Evolutionary conservation across 2,329 filamentous ascomycete genomes (phyloP).

Genomic region (Allantophomopsis lycopodina): DNA sequence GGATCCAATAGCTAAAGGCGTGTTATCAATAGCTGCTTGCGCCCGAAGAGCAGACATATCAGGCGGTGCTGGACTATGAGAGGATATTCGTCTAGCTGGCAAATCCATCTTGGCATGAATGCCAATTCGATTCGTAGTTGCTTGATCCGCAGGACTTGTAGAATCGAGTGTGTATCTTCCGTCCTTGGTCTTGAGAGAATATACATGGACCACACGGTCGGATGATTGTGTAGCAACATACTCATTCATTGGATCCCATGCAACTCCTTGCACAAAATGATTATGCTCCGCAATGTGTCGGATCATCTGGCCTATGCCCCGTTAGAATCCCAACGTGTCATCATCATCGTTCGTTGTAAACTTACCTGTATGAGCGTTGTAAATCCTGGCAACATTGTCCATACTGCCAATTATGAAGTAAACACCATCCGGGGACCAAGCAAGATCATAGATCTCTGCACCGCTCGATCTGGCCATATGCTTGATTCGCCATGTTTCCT

Average conservation of each 20-base stretch:
- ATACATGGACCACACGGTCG: slow-evolving; percentile 94
- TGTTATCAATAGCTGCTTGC: slow-evolving; percentile 42
- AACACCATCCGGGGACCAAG: slow-evolving; percentile 93
- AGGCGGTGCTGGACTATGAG: slow-evolving; percentile 81
- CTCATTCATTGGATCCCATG: slow-evolving; percentile 97
- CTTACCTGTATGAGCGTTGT: slow-evolving; percentile 81
- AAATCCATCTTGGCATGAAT: slow-evolving; percentile 74
- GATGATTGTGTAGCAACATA: slow-evolving; percentile 97
- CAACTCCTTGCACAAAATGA: slow-evolving; percentile 95
- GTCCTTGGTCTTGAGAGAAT: slow-evolving; percentile 90
- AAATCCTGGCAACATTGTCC: slow-evolving; percentile 96
- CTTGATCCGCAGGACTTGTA: slow-evolving; percentile 30
- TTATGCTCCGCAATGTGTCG: slow-evolving; percentile 95
- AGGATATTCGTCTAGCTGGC: slow-evolving; percentile 80
- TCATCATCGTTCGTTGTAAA: slow-evolving; percentile 1
- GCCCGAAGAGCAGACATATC: slow-evolving; percentile 54
- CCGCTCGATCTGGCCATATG: slow-evolving; percentile 95
- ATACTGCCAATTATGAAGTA: slow-evolving; percentile 99
- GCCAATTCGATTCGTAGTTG: slow-evolving; percentile 64
- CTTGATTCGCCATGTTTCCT: slow-evolving; percentile 92
- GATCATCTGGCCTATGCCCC: slow-evolving; percentile 41
- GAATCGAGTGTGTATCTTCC: slow-evolving; percentile 71
- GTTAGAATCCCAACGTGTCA: too few species aligned
- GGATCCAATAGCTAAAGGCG: slow-evolving; percentile 50
- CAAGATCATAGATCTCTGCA: slow-evolving; percentile 94